Evolutionary conservation across 2,329 filamentous ascomycete genomes (phyloP).

Genomic region (Tolypocladium pustulatum): DNA sequence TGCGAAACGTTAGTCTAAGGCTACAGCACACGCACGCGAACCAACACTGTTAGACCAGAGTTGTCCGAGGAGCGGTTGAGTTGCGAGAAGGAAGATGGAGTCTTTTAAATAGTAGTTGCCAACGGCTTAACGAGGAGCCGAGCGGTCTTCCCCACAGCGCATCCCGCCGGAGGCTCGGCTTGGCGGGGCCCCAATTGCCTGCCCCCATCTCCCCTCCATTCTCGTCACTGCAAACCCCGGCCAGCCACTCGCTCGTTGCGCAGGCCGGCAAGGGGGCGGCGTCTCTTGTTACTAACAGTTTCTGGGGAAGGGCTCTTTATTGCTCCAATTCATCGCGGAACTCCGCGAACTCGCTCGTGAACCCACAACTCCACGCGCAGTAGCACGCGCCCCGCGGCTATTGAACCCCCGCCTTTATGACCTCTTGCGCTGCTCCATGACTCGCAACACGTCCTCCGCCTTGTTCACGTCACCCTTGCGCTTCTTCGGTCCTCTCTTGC

Average conservation of each 20-base stretch:
- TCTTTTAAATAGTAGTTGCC: neutral
- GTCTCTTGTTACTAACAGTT: neutral
- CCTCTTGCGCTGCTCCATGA: constrained; percentile 53
- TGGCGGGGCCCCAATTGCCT: neutral
- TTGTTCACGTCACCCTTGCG: constrained; percentile 70
- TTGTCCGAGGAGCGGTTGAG: neutral
- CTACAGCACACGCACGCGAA: neutral
- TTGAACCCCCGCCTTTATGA: constrained; percentile 6
- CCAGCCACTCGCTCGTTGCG: neutral
- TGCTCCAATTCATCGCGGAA: neutral
- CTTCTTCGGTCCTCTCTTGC: constrained; percentile 65
- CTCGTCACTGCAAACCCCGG: neutral
- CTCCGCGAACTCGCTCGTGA: neutral
- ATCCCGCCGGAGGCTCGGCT: neutral
- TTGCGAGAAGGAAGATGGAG: neutral
- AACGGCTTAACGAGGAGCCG: neutral
- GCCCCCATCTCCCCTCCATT: neutral
- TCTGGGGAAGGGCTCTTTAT: neutral
- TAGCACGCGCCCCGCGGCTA: too few relatives aligned
- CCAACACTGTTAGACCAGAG: neutral
- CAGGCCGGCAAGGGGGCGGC: neutral
- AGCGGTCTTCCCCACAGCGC: neutral
- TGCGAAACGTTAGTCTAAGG: neutral
- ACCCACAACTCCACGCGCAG: neutral
- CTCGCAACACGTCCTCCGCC: constrained; percentile 68